Base-by-base conservation (phyloP, 352 stramenopile species). In the Phytophthora foliorum region DNA sequence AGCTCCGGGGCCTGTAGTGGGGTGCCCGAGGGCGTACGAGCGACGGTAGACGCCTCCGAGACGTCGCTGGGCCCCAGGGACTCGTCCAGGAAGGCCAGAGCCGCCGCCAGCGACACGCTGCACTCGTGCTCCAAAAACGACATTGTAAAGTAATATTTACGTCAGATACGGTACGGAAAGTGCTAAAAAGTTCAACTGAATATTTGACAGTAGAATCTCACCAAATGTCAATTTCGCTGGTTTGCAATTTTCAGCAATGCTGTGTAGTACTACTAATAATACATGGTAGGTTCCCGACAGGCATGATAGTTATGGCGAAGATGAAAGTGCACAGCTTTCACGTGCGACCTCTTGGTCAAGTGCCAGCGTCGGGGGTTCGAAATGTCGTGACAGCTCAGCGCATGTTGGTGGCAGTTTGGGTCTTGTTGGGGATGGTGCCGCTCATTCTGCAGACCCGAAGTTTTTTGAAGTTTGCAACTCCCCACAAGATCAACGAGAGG, bases 391-490 rank as follows among this genome's bases (percentile, higher is more conserved):
- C 29, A 34, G 29, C 9, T 34, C 29, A 34, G 29, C 29, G 29
- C 4, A 17, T 42, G 17, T 3, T 74, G 22, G 9, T 64, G n/a
- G 2, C 46, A 25, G 41, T 46, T 0, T 70, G 68, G 63, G 6
- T 62, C 16, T 16, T 59, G 2, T 44, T 44, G n/a, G 57, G 67
- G 2, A 19, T 69, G 31, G 27, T 32, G 4, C 66, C 66, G 1
- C 65, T 69, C 24, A n/a, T 54, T 13, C 66, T 74, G 2, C 66
- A 69, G 44, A 41, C 36, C 16, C 66, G 59, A 13, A 74, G 59
- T 21, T 74, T 62, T 24, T 29, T 69, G 29, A 57, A 74, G 39
- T 60, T 61, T 10, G 53, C 55, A 48, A 58, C 45, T 1, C 66
- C 66, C 0, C 59, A 69, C 52, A 69, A 62, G n/a, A 69, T 69